Conservation (phyloP, 768 basidiomycete genomes). For the Xerocomus potaroensis region DNA sequence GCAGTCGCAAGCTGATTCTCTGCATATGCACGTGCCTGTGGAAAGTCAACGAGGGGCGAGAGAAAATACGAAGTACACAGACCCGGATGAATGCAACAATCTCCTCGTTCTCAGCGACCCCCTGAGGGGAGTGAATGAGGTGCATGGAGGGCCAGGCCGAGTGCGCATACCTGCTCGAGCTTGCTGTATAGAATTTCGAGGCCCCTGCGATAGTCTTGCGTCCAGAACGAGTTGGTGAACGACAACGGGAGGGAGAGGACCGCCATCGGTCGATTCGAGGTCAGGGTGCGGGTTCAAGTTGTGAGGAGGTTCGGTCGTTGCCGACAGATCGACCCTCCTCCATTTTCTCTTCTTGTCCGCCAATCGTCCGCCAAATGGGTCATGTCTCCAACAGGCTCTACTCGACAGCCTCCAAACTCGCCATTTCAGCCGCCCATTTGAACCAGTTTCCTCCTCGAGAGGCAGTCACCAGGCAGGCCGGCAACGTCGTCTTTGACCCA, state of each 20-base stretch:
- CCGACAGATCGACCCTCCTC: slow-evolving; percentile 31
- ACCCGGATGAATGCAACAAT: slow-evolving; percentile 81
- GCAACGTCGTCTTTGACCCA: slow-evolving; percentile 51
- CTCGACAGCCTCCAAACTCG: slow-evolving; percentile 45
- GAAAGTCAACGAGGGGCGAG: slow-evolving; percentile 7
- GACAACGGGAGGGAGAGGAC: slow-evolving; percentile 84
- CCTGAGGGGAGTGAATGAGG: slow-evolving; percentile 42
- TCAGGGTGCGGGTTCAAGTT: slow-evolving; percentile 15
- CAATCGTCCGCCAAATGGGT: slow-evolving; percentile 51
- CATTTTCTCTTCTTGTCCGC: slow-evolving; percentile 16
- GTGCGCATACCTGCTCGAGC: slow-evolving; percentile 63
- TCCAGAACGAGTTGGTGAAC: slow-evolving; percentile 94
- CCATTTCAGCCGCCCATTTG: slow-evolving; percentile 54
- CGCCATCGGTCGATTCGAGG: slow-evolving; percentile 54
- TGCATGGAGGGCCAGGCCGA: neutral
- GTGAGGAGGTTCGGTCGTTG: slow-evolving; percentile 25
- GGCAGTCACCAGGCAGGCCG: slow-evolving; percentile 34
- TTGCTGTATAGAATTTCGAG: slow-evolving; percentile 73
- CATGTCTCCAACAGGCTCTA: slow-evolving; percentile 55
- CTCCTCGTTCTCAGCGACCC: slow-evolving; percentile 78
- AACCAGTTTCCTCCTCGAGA: slow-evolving; percentile 61
- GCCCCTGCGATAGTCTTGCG: slow-evolving; percentile 82
- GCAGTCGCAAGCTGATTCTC: slow-evolving; percentile 62
- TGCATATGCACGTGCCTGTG: slow-evolving; percentile 66
- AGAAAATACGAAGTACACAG: slow-evolving; percentile 22